phyloP scores from a whole-genome alignment of 2,329 filamentous ascomycete genomes.

The Venturia oleaginea region DNA sequence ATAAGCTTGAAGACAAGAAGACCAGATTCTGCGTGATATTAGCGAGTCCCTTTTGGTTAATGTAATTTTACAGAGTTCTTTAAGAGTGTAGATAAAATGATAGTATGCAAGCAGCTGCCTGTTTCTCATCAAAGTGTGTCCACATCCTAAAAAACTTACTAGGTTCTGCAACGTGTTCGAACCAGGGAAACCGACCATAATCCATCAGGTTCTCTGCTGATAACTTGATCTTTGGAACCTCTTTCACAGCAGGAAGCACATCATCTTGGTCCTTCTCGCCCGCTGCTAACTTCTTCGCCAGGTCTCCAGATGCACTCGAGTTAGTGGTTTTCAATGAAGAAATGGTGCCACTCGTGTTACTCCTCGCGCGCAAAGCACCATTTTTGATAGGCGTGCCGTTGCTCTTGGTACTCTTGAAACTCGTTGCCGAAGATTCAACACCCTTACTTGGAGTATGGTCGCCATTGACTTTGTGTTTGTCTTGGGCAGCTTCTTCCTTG shows the following conservation, averaged over 20 bases:
- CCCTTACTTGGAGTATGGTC: slow-evolving; percentile 1
- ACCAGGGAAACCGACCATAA: slow-evolving; percentile 48
- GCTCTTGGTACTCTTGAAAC: background rate
- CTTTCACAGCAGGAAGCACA: slow-evolving; percentile 39
- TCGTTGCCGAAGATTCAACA: slow-evolving; percentile 9
- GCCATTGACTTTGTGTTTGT: slow-evolving; percentile 17
- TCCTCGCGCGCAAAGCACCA: slow-evolving; percentile 2
- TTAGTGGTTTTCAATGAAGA: slow-evolving; percentile 8
- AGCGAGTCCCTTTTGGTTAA: slow-evolving; percentile 20
- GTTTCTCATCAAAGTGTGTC: slow-evolving; percentile 14
- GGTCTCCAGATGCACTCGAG: background rate
- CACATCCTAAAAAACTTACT: slow-evolving; percentile 17
- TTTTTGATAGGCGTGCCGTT: slow-evolving; percentile 7
- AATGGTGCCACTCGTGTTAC: slow-evolving; percentile 6
- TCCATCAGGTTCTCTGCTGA: slow-evolving; percentile 70
- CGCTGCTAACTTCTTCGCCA: slow-evolving; percentile 24
- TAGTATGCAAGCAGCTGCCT: background rate
- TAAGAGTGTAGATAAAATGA: slow-evolving; percentile 6
- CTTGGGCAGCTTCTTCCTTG: slow-evolving; percentile 27
- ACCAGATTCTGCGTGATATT: slow-evolving; percentile 59
- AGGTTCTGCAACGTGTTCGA: background rate
- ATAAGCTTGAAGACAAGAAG: slow-evolving; percentile 90
- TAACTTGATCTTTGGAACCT: slow-evolving; percentile 67
- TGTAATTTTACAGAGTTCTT: background rate
- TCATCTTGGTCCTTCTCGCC: slow-evolving; percentile 16